These are phyloP conservation scores for Ploettnerulaceae sp. DNA, from an alignment of 2,329 filamentous ascomycete genomes.

Conservation along the genomic window DNA sequence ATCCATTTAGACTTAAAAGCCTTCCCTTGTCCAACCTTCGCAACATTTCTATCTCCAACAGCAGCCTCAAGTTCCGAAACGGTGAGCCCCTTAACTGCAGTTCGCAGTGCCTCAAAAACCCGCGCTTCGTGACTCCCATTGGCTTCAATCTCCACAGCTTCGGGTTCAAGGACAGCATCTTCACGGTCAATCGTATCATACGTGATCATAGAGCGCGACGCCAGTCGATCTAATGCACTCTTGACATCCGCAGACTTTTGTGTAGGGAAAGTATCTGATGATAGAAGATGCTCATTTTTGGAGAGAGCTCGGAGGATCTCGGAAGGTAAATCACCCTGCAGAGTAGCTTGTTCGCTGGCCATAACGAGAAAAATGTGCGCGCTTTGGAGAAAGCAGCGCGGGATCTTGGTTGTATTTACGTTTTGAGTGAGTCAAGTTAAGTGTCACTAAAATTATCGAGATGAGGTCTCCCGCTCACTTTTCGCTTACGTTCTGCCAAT, in stretches of 20 bases:
- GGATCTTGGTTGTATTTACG: neutral
- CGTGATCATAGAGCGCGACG: constrained; percentile 77
- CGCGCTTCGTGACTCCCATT: constrained; percentile 79
- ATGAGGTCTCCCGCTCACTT: too few relatives aligned
- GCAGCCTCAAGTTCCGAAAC: constrained; percentile 66
- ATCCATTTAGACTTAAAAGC: constrained; percentile 83
- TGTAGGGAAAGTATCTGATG: constrained; percentile 64
- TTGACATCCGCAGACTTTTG: constrained; percentile 68
- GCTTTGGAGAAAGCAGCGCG: constrained; percentile 13
- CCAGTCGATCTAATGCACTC: constrained; percentile 79
- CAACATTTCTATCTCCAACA: constrained; percentile 67
- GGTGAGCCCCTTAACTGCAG: constrained; percentile 73
- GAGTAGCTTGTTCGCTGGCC: constrained; percentile 39
- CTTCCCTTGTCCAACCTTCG: constrained; percentile 87
- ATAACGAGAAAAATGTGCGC: constrained; percentile 32
- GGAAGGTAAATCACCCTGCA: constrained; percentile 52
- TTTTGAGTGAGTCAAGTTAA: constrained; percentile 1
- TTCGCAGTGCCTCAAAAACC: constrained; percentile 69
- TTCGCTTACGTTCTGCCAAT: too few relatives aligned
- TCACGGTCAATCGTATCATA: constrained; percentile 82
- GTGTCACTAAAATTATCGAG: too few relatives aligned
- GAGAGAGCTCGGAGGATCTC: constrained; percentile 63
- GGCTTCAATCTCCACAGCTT: constrained; percentile 66
- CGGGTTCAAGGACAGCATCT: constrained; percentile 68
- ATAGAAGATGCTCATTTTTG: constrained; percentile 59